A percentile compares a stretch with the other conserved stretches of the same genome.
Evolutionary conservation across 345 rosid genomes (phyloP).

Genomic region (Firmiana major): DNA sequence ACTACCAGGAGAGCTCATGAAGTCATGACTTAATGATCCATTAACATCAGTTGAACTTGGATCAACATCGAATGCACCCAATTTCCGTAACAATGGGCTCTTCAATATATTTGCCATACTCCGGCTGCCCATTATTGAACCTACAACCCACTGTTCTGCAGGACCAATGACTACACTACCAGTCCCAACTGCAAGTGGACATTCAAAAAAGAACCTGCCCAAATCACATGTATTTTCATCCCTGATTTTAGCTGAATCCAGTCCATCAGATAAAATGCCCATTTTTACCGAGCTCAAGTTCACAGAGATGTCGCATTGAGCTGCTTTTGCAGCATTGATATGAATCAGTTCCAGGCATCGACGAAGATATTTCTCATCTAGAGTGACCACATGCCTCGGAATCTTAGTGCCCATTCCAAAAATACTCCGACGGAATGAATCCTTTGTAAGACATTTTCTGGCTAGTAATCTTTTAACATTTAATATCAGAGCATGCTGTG

Average conservation of each 20-base stretch:
- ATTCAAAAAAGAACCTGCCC: constrained; percentile 47
- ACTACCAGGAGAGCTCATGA: constrained; percentile 34
- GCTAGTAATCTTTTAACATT: constrained; percentile 51
- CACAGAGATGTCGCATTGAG: constrained; percentile 39
- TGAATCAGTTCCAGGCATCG: constrained; percentile 66
- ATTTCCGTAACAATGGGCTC: constrained; percentile 51
- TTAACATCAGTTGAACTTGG: constrained; percentile 29
- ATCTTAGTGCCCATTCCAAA: constrained; percentile 48
- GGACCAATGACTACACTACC: constrained; percentile 50
- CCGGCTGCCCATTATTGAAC: constrained; percentile 71
- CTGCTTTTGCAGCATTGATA: constrained; percentile 47
- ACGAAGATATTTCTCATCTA: constrained; percentile 75
- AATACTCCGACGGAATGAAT: constrained; percentile 38
- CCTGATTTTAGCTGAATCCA: constrained; percentile 25
- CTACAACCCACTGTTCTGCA: constrained; percentile 46
- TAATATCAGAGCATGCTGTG: constrained; percentile 35
- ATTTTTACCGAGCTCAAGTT: constrained; percentile 32
- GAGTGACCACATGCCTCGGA: constrained; percentile 62
- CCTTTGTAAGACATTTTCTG: constrained; percentile 44
- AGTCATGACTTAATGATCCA: constrained; percentile 31
- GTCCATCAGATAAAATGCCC: constrained; percentile 32
- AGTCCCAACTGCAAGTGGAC: constrained; percentile 41
- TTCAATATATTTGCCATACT: constrained; percentile 59
- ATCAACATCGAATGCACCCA: constrained; percentile 39
- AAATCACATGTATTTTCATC: constrained; percentile 32